A percentile compares a stretch with the other conserved stretches of the same genome.
Conservation (phyloP, 371 early-diverging fungal genomes). For the Ecytonucleospora hepatopenaei region DNA sequence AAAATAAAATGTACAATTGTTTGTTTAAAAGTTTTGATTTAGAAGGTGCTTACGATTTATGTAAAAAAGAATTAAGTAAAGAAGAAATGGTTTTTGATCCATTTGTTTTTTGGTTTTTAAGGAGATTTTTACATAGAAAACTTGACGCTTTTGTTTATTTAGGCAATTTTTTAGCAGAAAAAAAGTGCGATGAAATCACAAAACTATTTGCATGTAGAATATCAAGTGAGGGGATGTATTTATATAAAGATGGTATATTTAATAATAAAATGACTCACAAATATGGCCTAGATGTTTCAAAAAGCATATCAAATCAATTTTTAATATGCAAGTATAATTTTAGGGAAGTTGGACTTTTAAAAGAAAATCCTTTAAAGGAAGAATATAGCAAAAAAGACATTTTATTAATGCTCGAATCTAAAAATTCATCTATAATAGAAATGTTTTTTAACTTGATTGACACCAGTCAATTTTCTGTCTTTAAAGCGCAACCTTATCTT, state of each 20-base stretch:
- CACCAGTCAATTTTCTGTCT: constrained; percentile 32
- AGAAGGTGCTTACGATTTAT: background rate
- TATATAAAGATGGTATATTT: background rate
- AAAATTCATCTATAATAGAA: constrained; percentile 25
- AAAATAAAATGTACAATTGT: background rate
- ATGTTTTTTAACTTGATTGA: constrained; percentile 42
- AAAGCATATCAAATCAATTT: constrained; percentile 4
- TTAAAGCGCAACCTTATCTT: constrained; percentile 32
- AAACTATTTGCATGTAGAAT: background rate
- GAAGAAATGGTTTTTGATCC: no score
- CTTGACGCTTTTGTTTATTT: background rate
- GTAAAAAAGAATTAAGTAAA: no score
- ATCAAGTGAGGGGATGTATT: background rate
- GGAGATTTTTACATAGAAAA: constrained; percentile 1
- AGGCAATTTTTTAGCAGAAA: no score
- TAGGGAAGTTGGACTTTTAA: background rate
- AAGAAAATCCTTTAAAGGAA: background rate
- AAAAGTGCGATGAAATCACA: background rate
- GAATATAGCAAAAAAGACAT: constrained; percentile 10
- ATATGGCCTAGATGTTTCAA: background rate
- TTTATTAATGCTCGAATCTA: constrained; percentile 19
- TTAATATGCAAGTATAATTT: constrained; percentile 22
- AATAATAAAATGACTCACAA: constrained; percentile 1
- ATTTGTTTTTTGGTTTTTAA: constrained; percentile 9
- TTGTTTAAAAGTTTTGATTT: background rate